Evolutionary conservation across 305 asterid species (phyloP), one percentile per base, ranked within the genome.

Genomic region (Caryopteris hybrid): DNA sequence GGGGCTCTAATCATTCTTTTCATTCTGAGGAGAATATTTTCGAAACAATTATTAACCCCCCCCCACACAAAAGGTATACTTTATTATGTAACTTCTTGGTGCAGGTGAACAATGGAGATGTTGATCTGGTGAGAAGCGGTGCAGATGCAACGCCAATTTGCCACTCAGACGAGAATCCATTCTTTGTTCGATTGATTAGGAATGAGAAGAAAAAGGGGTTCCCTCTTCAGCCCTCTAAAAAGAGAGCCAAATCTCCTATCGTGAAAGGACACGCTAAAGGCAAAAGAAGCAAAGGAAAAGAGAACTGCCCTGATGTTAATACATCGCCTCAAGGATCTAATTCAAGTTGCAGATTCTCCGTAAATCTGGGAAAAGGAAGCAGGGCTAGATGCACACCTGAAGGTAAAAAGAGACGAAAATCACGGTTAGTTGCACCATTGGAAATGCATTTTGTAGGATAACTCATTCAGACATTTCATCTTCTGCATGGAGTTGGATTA

Each of bases 41-140:
- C 4, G n/a, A 25, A 39, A n/a, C n/a, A n/a, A n/a, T n/a, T n/a
- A n/a, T n/a, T n/a, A 57, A 25, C 29, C 3, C 34, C 2, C 34
- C 41, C n/a, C n/a, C n/a, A n/a, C n/a, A n/a, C n/a, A n/a, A n/a
- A 31, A 34, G 47, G 17, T 23, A 55, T 21, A n/a, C 29, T 27
- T 51, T 53, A 16, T n/a, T n/a, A 38, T 27, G 50, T 56, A 69
- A n/a, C 52, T 45, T 63, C 64, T 60, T 8, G 36, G 43, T 61
- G 59, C 76, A 94, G 99, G 99, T 94, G 56, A 94, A 94, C 75
- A 84, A 89, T 20, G 96, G 97, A 60, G 91, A 94, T 22, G 83
- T 94, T 66, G 88, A 81, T 70, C 78, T 94, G 55, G 85, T 78
- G 68, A 75, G 55, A 69, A 79, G 47, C 72, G 61, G 31, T 45